These are phyloP conservation scores for Hysterangium stoloniferum DNA, from an alignment of 768 basidiomycete genomes.

Conservation along the genomic window DNA sequence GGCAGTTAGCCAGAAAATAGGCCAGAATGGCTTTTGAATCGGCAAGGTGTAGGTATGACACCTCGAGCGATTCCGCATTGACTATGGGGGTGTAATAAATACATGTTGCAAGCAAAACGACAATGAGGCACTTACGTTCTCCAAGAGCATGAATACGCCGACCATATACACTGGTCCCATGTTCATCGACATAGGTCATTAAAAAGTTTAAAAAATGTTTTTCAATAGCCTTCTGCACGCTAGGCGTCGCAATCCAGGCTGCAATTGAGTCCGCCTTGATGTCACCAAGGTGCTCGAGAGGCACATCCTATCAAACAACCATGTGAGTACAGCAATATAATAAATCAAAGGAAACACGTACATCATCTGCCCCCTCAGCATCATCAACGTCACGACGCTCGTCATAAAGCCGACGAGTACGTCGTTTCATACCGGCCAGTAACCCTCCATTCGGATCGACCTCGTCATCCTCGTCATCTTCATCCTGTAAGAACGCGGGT, in stretches of 20 bases:
- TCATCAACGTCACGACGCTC: slow-evolving; percentile 88
- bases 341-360: slow-evolving; percentile 32
- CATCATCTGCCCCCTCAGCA: slow-evolving; percentile 82
- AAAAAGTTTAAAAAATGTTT: slow-evolving; percentile 93
- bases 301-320: slow-evolving; percentile 61
- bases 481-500: slow-evolving; percentile 81
- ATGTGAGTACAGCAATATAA: neutral
- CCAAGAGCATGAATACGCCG: slow-evolving; percentile 89
- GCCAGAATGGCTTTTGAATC: slow-evolving; percentile 90
- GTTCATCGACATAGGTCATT: slow-evolving; percentile 92
- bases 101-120: slow-evolving; percentile 1
- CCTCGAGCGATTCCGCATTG: slow-evolving; percentile 95
- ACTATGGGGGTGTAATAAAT: slow-evolving; percentile 39
- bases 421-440: slow-evolving; percentile 63
- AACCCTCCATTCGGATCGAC: slow-evolving; percentile 47
- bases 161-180: slow-evolving; percentile 88
- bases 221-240: slow-evolving; percentile 83
- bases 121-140: slow-evolving; percentile 57
- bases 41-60: slow-evolving; percentile 93
- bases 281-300: slow-evolving; percentile 91
- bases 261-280: slow-evolving; percentile 96
- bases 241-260: slow-evolving; percentile 94
- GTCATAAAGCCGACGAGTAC: slow-evolving; percentile 88
- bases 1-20: slow-evolving; percentile 95
- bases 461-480: slow-evolving; percentile 60